Evolutionary conservation across 352 stramenopile genomes (phyloP).

Genomic region (Pythium periplocum): DNA sequence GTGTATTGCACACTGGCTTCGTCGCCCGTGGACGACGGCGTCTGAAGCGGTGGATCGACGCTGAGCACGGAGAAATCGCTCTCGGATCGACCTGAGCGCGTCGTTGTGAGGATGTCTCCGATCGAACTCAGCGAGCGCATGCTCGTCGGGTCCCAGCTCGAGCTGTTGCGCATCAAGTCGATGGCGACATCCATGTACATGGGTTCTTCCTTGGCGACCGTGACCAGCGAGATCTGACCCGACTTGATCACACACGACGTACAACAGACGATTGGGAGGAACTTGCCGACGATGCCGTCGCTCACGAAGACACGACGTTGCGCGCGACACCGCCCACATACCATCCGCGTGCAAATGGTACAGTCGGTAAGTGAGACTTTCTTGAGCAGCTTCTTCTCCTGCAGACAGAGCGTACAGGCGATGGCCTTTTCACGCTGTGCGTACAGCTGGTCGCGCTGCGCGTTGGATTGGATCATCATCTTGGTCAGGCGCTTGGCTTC

Average conservation of each 20-base stretch:
- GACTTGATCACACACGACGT: constrained; percentile 32
- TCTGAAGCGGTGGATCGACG: neutral
- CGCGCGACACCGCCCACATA: constrained; percentile 40
- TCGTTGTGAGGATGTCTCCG: neutral
- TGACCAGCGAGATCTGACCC: constrained; percentile 1
- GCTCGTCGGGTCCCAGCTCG: neutral
- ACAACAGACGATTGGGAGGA: constrained; percentile 25
- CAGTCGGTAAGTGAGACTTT: constrained; percentile 27
- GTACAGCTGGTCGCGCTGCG: constrained; percentile 28
- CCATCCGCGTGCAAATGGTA: constrained; percentile 33
- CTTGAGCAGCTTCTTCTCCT: constrained; percentile 32
- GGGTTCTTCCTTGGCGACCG: neutral
- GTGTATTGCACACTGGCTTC: no score
- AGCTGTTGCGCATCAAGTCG: constrained; percentile 10
- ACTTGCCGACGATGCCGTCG: constrained; percentile 19
- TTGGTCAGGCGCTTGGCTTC: constrained; percentile 51
- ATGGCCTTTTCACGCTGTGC: constrained; percentile 1
- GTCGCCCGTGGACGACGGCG: no score
- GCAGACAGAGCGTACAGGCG: constrained; percentile 30
- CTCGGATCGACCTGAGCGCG: neutral
- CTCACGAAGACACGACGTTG: constrained; percentile 44
- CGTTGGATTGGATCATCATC: constrained; percentile 29
- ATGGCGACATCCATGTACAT: constrained; percentile 9
- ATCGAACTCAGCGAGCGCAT: no score
- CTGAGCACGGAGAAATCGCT: constrained; percentile 2